Evolutionary conservation across 2,329 filamentous ascomycete species (phyloP), one percentile per base, ranked within the genome.

Genomic region (Diplocarpon rosae): DNA sequence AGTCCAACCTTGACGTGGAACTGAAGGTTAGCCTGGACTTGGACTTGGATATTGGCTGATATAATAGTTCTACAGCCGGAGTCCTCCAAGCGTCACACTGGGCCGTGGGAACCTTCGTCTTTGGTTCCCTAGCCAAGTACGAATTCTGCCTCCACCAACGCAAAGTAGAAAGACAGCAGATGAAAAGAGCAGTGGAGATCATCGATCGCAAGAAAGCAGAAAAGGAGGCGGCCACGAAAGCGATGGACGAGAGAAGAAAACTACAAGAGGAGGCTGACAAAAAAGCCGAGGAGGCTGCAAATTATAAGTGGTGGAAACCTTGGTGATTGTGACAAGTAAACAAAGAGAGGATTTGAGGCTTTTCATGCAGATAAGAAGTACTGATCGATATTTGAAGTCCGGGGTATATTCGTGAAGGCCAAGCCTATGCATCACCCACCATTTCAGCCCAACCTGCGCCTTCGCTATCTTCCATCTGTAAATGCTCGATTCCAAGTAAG

Each of bases 161-260:
- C 47, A 71, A 76, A 38, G 72, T 82, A 49, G 90, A 96, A 65
- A 76, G 81, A 56, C 77, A 80, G 50, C 83, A 86, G 50, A 90
- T 98, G 80, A 83, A 84, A 62, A 72, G 87, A 52, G 85, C 85
- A 3, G 82, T 94, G 44, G 86, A 94, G 60, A 76, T 92, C 47
- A 82, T 90, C 63, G 79, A 83, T 59, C 71, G 76, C 56, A 80
- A 88, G 63, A 80, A 85, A 58, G 69, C 72, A 4, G 78, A 84
- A 63, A 75, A 80, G 60, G 72, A 79, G 54, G 63, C 62, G 16
- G 48, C 55, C 57, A 62, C 68, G 52, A 63, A 67, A 62, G 53
- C 57, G 30, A 63, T 61, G 38, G 62, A 66, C 44, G 65, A 66
- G 51, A 68, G 65, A 46, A 66, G 64, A 52, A 66, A 59, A 53